Conservation (phyloP, 2,329 filamentous ascomycete species). For the Paecilomyces sp. region DNA sequence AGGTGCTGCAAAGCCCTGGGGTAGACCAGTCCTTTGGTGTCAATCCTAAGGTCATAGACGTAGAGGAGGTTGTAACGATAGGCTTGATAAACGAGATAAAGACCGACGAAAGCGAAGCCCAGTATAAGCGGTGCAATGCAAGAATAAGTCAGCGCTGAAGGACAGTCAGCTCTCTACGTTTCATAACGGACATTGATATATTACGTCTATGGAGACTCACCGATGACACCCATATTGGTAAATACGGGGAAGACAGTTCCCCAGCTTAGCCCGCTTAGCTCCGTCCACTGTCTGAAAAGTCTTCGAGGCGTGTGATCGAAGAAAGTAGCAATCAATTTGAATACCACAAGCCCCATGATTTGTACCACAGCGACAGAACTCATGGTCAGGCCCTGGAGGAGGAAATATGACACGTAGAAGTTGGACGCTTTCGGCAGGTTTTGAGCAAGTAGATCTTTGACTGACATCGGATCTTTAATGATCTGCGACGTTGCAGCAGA, state of each 20-base stretch:
- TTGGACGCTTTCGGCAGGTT: conserved; percentile 83
- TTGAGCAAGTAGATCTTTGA: conserved; percentile 60
- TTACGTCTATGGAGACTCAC: conserved; percentile 36
- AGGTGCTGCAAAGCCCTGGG: conserved; percentile 79
- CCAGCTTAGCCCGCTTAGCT: conserved; percentile 70
- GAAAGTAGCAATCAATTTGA: conserved; percentile 64
- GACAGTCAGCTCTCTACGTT: conserved; percentile 6
- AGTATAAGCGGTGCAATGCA: conserved; percentile 81
- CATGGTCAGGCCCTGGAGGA: conserved; percentile 78
- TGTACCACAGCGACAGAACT: conserved; percentile 69
- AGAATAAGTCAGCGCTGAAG: conserved; percentile 71
- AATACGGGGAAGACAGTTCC: conserved; percentile 71
- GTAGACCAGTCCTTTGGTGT: conserved; percentile 85
- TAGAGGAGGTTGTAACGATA: conserved; percentile 89
- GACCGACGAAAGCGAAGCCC: conserved; percentile 69
- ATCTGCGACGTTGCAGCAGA: conserved; percentile 63
- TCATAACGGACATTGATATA: background rate
- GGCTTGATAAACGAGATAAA: conserved; percentile 74
- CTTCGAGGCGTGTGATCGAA: conserved; percentile 65
- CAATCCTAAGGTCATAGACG: conserved; percentile 71
- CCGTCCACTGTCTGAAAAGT: conserved; percentile 68
- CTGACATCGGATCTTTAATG: conserved; percentile 54
- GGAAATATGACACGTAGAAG: conserved; percentile 92
- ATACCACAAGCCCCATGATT: conserved; percentile 62
- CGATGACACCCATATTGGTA: conserved; percentile 77